phyloP scores from a whole-genome alignment of 352 stramenopile genomes.

The Phytopythium litorale region DNA sequence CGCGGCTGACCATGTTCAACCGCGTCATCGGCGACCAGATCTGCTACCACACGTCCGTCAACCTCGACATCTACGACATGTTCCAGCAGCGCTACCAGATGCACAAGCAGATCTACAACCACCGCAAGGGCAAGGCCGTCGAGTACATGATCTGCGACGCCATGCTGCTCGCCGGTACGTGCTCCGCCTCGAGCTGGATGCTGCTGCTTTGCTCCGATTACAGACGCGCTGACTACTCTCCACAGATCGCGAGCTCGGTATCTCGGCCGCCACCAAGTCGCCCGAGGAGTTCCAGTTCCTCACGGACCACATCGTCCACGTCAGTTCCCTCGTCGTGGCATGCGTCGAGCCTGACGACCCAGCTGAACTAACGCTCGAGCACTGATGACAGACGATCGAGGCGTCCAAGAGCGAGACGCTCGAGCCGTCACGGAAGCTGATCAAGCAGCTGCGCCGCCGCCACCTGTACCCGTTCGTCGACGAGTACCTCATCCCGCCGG shows the following conservation, averaged over 20 bases:
- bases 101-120: conserved; percentile 89
- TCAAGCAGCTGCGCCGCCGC: conserved; percentile 68
- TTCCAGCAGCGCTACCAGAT: conserved; percentile 89
- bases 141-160: conserved; percentile 91
- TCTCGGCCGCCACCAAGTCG: conserved; percentile 57
- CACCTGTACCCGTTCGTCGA: conserved; percentile 87
- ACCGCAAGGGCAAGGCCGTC: conserved; percentile 85
- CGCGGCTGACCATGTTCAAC: conserved; percentile 78
- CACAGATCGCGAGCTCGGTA: conserved; percentile 64
- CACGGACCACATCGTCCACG: conserved; percentile 70
- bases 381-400: conserved; percentile 55
- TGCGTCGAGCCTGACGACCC: too few relatives aligned
- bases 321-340: conserved; percentile 13
- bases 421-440: conserved; percentile 42
- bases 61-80: conserved; percentile 86
- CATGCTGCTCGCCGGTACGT: conserved; percentile 57
- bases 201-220: background rate
- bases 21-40: conserved; percentile 85
- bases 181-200: background rate
- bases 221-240: background rate
- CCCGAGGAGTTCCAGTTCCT: conserved; percentile 72
- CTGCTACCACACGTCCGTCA: conserved; percentile 88
- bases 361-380: background rate
- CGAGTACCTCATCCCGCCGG: conserved; percentile 60
- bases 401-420: conserved; percentile 58